These are phyloP conservation scores for Ostreobium quekettii DNA, from an alignment of 139 green algal genomes.

Conservation along the genomic window DNA sequence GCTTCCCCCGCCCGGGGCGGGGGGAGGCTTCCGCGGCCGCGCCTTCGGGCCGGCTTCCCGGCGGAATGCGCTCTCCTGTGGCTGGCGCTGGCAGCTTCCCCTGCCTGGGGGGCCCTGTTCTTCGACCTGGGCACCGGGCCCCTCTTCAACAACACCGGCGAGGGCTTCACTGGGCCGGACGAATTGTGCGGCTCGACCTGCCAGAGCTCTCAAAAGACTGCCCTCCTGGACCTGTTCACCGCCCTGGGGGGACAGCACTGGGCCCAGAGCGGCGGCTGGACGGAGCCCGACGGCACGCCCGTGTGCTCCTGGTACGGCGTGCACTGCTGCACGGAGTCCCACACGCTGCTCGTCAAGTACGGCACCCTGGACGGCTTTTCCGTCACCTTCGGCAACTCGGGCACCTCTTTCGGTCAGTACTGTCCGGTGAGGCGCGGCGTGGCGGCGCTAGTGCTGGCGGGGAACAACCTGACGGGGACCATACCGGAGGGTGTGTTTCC, in stretches of 20 bases:
- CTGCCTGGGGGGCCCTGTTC: neutral
- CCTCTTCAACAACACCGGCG: neutral
- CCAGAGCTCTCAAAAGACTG: neutral
- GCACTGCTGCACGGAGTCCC: neutral
- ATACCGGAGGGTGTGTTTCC: constrained; percentile 4
- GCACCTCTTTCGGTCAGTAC: neutral
- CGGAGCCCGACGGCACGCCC: neutral
- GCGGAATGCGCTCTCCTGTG: too few relatives aligned
- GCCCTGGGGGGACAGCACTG: neutral
- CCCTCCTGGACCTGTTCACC: neutral
- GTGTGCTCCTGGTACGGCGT: neutral
- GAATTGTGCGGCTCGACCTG: neutral
- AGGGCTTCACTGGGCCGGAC: neutral
- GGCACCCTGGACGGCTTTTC: neutral
- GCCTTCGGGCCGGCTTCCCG: too few relatives aligned
- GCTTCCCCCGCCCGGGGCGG: too few relatives aligned
- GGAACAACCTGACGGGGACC: constrained; percentile 19
- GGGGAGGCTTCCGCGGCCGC: too few relatives aligned
- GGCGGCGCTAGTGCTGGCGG: neutral
- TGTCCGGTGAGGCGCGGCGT: neutral
- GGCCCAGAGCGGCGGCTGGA: neutral
- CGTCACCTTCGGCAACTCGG: neutral
- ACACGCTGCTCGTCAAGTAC: neutral
- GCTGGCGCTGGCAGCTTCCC: too few relatives aligned
- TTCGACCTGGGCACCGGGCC: neutral